These are phyloP conservation scores for Pulveroboletus sp. DNA, from an alignment of 768 basidiomycete genomes.

Conservation along the genomic window DNA sequence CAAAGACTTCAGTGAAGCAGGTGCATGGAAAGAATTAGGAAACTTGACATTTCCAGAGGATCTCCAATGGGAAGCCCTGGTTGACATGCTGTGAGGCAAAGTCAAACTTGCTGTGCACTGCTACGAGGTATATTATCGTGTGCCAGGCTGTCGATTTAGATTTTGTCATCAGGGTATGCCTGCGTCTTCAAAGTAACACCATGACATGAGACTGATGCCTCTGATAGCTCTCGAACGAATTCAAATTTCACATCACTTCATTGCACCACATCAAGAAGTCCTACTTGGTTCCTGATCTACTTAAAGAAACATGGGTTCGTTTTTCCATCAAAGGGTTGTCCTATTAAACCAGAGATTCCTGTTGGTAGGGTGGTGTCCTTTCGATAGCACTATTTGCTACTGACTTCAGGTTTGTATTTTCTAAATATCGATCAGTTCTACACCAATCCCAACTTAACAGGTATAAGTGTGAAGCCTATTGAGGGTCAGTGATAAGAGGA, in stretches of 20 bases:
- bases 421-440: background rate
- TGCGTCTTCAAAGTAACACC: background rate
- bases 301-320: conserved; percentile 66
- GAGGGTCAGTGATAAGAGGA: conserved; percentile 11
- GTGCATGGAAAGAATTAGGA: conserved; percentile 37
- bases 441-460: conserved; percentile 35
- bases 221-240: conserved; percentile 73
- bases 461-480: conserved; percentile 75
- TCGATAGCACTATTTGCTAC: conserved; percentile 78
- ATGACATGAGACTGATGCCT: background rate
- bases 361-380: conserved; percentile 55
- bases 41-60: conserved; percentile 48
- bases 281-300: conserved; percentile 74
- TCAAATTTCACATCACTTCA: conserved; percentile 73
- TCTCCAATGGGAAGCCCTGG: too few species aligned
- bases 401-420: conserved; percentile 34
- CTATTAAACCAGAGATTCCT: too few species aligned
- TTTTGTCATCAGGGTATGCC: conserved; percentile 60
- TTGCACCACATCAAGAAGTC: conserved; percentile 82
- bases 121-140: conserved; percentile 38
- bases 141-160: conserved; percentile 74
- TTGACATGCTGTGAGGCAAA: conserved; percentile 73
- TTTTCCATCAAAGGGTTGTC: background rate
- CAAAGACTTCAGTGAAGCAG: conserved; percentile 51
- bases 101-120: conserved; percentile 52